Evolutionary conservation across 768 basidiomycete species (phyloP).

Genomic region (Collybia sordida): DNA sequence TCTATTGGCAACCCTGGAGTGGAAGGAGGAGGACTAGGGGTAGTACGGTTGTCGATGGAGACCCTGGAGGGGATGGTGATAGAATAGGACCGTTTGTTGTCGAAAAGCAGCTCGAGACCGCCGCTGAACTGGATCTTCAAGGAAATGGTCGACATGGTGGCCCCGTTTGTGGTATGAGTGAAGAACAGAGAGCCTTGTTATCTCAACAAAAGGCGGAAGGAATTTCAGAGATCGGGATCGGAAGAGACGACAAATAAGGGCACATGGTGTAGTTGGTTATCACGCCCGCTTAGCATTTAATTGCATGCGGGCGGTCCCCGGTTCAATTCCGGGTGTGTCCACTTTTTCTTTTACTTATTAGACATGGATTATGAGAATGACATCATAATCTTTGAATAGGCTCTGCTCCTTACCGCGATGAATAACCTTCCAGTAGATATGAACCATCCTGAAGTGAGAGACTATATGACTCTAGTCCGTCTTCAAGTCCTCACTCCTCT

Average conservation of each 20-base stretch:
- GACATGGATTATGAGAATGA: too few relatives aligned
- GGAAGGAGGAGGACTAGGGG: background rate
- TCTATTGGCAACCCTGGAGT: background rate
- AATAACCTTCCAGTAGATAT: conserved; percentile 58
- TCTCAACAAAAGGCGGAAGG: too few relatives aligned
- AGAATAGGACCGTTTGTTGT: conserved; percentile 59
- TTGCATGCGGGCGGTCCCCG: conserved; percentile 14
- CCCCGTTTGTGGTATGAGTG: too few relatives aligned
- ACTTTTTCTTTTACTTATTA: background rate
- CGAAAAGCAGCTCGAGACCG: conserved; percentile 84
- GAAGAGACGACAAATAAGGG: background rate
- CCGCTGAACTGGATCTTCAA: conserved; percentile 80
- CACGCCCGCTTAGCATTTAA: conserved; percentile 18
- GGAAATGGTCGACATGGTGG: conserved; percentile 23
- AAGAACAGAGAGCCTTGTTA: too few relatives aligned
- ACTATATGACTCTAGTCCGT: conserved; percentile 66
- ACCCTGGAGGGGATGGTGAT: conserved; percentile 53
- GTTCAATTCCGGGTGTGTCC: conserved; percentile 22
- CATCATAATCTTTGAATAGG: too few relatives aligned
- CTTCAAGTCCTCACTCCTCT: conserved; percentile 89
- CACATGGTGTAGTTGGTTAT: conserved; percentile 23
- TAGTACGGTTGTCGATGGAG: conserved; percentile 31
- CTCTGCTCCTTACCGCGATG: conserved; percentile 34
- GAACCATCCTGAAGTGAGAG: conserved; percentile 58
- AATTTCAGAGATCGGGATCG: background rate